phyloP scores from a whole-genome alignment of 371 early-diverging fungal genomes.

The Circinella minor region DNA sequence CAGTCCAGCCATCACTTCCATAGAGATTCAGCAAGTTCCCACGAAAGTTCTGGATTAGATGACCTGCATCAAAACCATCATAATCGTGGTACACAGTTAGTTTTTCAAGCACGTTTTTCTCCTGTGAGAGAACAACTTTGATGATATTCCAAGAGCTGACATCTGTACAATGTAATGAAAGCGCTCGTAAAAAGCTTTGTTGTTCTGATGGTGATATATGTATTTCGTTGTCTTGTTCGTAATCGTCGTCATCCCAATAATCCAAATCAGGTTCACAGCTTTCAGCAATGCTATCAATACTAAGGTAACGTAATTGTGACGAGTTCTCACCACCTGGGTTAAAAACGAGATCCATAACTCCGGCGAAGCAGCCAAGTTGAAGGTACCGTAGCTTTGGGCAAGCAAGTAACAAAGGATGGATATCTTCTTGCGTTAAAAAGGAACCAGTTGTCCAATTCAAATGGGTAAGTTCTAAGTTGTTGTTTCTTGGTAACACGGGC shows the following conservation, averaged over 20 bases:
- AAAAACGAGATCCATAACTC: background rate
- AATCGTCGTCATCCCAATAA: background rate
- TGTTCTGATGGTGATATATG: background rate
- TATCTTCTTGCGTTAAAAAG: background rate
- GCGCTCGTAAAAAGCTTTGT: background rate
- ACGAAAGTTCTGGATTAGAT: conserved; percentile 5
- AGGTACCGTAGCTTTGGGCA: conserved; percentile 1
- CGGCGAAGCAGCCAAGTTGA: background rate
- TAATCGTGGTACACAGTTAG: conserved; percentile 5
- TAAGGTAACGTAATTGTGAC: background rate
- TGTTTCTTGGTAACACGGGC: background rate
- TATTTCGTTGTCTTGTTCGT: background rate
- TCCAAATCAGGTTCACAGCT: background rate
- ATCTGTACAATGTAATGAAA: background rate
- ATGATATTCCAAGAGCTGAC: background rate
- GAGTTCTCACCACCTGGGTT: background rate
- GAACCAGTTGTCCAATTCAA: conserved; percentile 3
- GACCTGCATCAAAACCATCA: background rate
- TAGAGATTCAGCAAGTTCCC: background rate
- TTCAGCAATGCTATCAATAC: background rate
- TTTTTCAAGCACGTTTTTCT: background rate
- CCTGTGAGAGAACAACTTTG: background rate
- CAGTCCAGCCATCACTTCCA: background rate
- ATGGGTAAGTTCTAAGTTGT: background rate
- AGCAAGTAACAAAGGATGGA: background rate